These are phyloP conservation scores for Hemileccinum rubropunctum DNA, from an alignment of 768 basidiomycete species.

Conservation along the genomic window DNA sequence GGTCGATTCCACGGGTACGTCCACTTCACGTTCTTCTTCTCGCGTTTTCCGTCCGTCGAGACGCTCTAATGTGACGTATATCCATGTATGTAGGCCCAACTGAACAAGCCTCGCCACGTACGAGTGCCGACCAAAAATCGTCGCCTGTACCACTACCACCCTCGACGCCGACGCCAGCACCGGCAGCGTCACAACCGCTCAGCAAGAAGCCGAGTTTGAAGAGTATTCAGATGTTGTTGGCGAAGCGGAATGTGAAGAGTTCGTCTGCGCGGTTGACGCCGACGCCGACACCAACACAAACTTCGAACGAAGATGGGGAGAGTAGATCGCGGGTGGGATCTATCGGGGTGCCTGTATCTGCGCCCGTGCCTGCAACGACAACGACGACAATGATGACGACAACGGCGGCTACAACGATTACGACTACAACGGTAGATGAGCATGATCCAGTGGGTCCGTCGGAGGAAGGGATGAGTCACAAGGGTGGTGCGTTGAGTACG, in stretches of 20 bases:
- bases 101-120: not conserved
- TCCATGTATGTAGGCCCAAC: not conserved
- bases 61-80: not conserved
- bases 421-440: no score
- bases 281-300: not conserved
- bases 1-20: not conserved
- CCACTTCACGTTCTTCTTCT: not conserved
- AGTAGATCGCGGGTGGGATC: not conserved
- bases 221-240: conserved; percentile 12
- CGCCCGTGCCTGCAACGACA: not conserved
- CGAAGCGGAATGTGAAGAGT: conserved; percentile 5
- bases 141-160: not conserved
- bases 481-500: not conserved
- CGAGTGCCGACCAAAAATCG: not conserved
- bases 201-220: conserved; percentile 16
- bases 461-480: not conserved
- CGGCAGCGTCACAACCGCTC: not conserved
- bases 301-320: not conserved
- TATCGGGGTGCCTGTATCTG: no score
- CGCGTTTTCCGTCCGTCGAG: no score
- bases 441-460: not conserved
- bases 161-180: not conserved
- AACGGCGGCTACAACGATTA: no score
- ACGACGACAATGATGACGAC: not conserved
- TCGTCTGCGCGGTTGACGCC: not conserved